phyloP scores from a whole-genome alignment of 2,329 filamentous ascomycete species.

The Colletotrichum theobromicola region DNA sequence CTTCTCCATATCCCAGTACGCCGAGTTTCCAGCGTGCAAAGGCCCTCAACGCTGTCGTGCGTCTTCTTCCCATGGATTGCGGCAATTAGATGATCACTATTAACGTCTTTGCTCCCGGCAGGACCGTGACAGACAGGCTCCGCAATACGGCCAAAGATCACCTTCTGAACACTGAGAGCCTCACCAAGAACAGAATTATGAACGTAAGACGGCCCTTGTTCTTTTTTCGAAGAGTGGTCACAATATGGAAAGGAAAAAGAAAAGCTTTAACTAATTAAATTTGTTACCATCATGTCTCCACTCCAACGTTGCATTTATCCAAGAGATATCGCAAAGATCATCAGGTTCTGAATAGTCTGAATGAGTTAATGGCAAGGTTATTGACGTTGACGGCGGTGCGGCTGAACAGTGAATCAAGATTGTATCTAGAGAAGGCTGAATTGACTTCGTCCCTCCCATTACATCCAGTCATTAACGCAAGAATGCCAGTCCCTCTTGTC shows the following conservation, averaged over 20 bases:
- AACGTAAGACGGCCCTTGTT: background rate
- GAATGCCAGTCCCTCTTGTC: too few species aligned
- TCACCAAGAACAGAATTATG: background rate
- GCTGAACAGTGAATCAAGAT: too few species aligned
- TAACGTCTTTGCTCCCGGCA: constrained; percentile 69
- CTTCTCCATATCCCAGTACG: background rate
- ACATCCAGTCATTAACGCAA: too few species aligned
- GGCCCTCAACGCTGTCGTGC: constrained; percentile 73
- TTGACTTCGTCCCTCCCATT: background rate
- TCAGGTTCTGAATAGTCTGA: constrained; percentile 54
- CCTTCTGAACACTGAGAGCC: constrained; percentile 59
- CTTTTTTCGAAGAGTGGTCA: background rate
- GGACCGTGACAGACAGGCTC: constrained; percentile 73
- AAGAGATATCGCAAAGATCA: constrained; percentile 69
- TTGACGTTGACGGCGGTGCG: constrained; percentile 36
- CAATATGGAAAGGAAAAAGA: background rate
- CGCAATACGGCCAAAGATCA: constrained; percentile 47
- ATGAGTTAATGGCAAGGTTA: constrained; percentile 49
- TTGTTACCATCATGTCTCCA: constrained; percentile 66
- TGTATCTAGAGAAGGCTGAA: constrained; percentile 30
- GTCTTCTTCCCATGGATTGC: constrained; percentile 73
- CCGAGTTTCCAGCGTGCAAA: background rate
- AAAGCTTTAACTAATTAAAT: constrained; percentile 43
- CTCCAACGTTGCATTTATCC: constrained; percentile 69
- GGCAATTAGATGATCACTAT: constrained; percentile 71